Percentiles rank a stretch among this genome's conserved stretches.
phyloP scores from a whole-genome alignment of 305 asterid genomes.

The Plantago rigida region DNA sequence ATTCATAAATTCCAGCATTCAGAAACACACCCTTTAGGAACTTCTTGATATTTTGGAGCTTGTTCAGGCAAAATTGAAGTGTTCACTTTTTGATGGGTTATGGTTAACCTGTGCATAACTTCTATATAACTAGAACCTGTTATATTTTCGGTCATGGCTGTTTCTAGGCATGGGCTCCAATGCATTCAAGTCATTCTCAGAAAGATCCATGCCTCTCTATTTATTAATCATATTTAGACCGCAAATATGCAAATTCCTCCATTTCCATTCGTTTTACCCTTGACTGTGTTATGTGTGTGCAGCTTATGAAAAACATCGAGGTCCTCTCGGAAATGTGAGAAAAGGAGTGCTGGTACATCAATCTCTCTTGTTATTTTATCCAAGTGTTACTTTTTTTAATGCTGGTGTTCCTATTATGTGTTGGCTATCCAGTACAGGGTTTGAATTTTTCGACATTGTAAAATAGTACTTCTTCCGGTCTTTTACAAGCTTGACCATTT shows the following conservation, averaged over 20 bases:
- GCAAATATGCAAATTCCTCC: neutral
- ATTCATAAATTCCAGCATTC: too few relatives aligned
- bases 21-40: too few relatives aligned
- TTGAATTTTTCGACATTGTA: too few relatives aligned
- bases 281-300: slow-evolving; percentile 28
- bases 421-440: too few relatives aligned
- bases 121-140: neutral
- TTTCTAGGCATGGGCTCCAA: neutral
- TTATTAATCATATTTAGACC: slow-evolving; percentile 14
- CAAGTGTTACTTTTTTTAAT: neutral
- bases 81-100: too few relatives aligned
- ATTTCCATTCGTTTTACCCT: neutral
- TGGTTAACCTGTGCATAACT: too few relatives aligned
- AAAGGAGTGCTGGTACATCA: slow-evolving; percentile 87
- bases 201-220: slow-evolving; percentile 7
- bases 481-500: too few relatives aligned
- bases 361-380: neutral
- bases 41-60: too few relatives aligned
- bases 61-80: too few relatives aligned
- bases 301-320: slow-evolving; percentile 84
- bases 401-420: neutral
- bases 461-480: too few relatives aligned
- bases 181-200: slow-evolving; percentile 2
- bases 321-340: slow-evolving; percentile 95
- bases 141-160: neutral